phyloP scores from a whole-genome alignment of 768 basidiomycete species.

The Collybiopsis luxurians region DNA sequence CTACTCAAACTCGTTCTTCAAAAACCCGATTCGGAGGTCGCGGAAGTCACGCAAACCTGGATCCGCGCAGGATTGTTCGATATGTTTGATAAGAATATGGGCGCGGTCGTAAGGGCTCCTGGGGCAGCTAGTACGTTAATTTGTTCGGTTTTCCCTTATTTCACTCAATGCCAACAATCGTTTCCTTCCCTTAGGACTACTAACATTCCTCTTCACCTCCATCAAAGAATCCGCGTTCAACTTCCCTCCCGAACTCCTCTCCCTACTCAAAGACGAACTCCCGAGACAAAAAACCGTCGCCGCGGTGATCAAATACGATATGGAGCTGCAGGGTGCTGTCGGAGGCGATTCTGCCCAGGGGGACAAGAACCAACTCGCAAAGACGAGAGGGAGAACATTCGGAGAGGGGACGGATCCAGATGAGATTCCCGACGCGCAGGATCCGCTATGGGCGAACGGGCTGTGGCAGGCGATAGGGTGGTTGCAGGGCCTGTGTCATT shows the following conservation, averaged over 20 bases:
- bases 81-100: not conserved
- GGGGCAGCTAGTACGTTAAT: not conserved
- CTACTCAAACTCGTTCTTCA: not conserved
- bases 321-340: not conserved
- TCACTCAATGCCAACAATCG: not conserved
- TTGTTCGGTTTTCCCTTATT: not conserved
- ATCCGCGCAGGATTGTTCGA: not conserved
- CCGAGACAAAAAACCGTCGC: not conserved
- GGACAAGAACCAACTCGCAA: not conserved
- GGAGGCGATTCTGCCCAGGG: not conserved
- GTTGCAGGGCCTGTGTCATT: not conserved
- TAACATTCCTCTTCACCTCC: conserved; percentile 1
- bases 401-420: not conserved
- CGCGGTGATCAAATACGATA: not conserved
- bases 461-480: conserved; percentile 3
- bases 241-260: not conserved
- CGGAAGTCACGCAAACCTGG: not conserved
- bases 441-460: conserved; percentile 2
- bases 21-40: not conserved
- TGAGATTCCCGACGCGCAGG: not conserved
- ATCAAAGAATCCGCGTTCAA: not conserved
- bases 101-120: not conserved
- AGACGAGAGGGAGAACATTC: not conserved
- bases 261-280: not conserved
- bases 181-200: not conserved